These are phyloP conservation scores for Globisporangium canariense DNA, from an alignment of 352 stramenopile genomes.

Conservation along the genomic window DNA sequence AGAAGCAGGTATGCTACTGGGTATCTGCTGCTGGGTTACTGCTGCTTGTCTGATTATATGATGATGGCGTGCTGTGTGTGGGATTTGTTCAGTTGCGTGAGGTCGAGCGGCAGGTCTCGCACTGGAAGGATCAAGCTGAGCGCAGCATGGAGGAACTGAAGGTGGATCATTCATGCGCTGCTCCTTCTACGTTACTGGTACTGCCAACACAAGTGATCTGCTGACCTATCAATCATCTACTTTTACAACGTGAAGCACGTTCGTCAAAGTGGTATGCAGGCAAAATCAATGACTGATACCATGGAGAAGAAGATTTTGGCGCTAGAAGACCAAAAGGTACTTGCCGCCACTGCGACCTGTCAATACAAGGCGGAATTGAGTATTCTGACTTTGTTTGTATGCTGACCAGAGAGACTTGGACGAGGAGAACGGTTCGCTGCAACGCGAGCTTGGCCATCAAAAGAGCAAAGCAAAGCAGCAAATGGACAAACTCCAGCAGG, in stretches of 20 bases:
- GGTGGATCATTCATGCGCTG: too few relatives aligned
- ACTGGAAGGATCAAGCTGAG: conserved; percentile 41
- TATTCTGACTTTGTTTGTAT: too few relatives aligned
- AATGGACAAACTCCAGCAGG: conserved; percentile 12
- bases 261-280: conserved; percentile 13
- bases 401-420: conserved; percentile 24
- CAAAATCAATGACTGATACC: conserved; percentile 8
- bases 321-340: conserved; percentile 16
- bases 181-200: too few relatives aligned
- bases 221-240: too few relatives aligned
- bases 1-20: conserved; percentile 25
- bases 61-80: background rate
- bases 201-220: too few relatives aligned
- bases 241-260: conserved; percentile 7
- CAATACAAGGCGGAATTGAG: too few relatives aligned
- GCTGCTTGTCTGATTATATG: background rate
- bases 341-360: too few relatives aligned
- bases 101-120: conserved; percentile 27
- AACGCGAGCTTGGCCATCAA: conserved; percentile 25
- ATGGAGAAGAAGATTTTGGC: conserved; percentile 21
- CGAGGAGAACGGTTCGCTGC: conserved; percentile 26
- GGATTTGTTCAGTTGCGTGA: conserved; percentile 25
- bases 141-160: conserved; percentile 29
- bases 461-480: conserved; percentile 18
- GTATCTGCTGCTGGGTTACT: background rate